Evolutionary conservation across 768 basidiomycete genomes (phyloP).

Genomic region (Collybia sp.): DNA sequence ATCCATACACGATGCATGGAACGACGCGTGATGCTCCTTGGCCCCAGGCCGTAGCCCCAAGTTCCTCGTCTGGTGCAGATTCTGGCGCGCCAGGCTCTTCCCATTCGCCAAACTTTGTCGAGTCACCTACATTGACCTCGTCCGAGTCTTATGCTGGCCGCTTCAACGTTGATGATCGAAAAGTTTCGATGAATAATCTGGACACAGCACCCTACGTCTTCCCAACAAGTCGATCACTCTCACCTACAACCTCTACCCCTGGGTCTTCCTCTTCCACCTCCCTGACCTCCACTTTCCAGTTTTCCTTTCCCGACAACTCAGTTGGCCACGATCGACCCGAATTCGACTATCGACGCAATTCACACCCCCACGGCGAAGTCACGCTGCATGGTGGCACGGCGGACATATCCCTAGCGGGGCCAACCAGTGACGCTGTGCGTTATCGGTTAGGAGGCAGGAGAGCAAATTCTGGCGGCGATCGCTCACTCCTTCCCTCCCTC

Average conservation of each 20-base stretch:
- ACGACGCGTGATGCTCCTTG: constrained; percentile 35
- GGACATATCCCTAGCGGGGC: constrained; percentile 55
- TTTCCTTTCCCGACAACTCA: constrained; percentile 53
- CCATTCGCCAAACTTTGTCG: constrained; percentile 48
- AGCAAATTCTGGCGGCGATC: constrained; percentile 44
- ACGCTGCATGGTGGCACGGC: constrained; percentile 73
- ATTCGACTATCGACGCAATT: constrained; percentile 62
- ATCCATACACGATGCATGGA: constrained; percentile 29
- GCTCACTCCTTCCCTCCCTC: constrained; percentile 39
- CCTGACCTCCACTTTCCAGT: constrained; percentile 64
- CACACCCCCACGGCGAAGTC: constrained; percentile 50
- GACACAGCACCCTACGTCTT: constrained; percentile 57
- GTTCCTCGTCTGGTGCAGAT: constrained; percentile 34
- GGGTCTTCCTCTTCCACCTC: constrained; percentile 59
- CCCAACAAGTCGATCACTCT: constrained; percentile 66
- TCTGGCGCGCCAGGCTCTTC: constrained; percentile 38
- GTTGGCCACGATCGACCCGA: constrained; percentile 54
- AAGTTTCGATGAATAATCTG: constrained; percentile 43
- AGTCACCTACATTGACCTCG: constrained; percentile 52
- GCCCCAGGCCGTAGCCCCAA: constrained; percentile 26
- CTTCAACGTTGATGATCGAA: constrained; percentile 48
- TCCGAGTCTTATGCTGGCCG: constrained; percentile 24
- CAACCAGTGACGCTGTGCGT: constrained; percentile 52
- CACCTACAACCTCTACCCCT: constrained; percentile 60
- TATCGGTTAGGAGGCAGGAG: constrained; percentile 52